Conservation (phyloP, 202 grass and related monocot species). For the Digitaria exilis region DNA sequence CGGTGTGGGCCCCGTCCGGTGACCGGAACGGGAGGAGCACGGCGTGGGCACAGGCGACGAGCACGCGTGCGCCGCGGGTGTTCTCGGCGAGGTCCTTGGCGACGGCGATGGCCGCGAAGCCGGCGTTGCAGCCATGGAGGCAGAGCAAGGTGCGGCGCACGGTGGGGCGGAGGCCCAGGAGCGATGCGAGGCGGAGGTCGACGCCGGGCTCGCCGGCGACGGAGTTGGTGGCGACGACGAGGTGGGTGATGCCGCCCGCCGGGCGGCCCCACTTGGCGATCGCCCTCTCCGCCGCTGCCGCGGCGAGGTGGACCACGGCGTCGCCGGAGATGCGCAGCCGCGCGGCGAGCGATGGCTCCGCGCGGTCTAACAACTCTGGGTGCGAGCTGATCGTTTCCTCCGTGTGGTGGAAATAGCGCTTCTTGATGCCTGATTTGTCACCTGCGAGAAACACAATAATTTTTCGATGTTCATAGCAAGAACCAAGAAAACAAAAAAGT, state of each 20-base stretch:
- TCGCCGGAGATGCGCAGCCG: neutral
- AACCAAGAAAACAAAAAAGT: neutral
- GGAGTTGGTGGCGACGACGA: constrained; percentile 2
- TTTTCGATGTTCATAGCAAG: neutral
- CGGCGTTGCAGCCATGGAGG: constrained; percentile 18
- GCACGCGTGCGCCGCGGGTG: constrained; percentile 6
- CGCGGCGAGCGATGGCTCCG: neutral
- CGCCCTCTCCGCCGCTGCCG: neutral
- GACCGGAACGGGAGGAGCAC: neutral
- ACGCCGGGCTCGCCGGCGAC: neutral
- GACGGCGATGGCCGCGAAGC: constrained; percentile 11
- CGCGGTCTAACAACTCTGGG: neutral
- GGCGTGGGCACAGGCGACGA: constrained; percentile 15
- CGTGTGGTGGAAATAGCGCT: constrained; percentile 6
- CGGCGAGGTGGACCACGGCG: neutral
- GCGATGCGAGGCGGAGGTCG: neutral
- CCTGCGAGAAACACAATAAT: neutral
- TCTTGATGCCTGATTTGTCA: neutral
- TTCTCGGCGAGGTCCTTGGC: constrained; percentile 49
- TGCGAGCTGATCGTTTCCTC: neutral
- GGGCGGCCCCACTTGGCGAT: constrained; percentile 17
- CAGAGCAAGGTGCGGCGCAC: constrained; percentile 41
- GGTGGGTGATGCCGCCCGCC: neutral
- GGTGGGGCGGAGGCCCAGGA: constrained; percentile 8
- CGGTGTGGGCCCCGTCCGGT: neutral